Conservation (phyloP, 2,329 filamentous ascomycete species). For the Fusarium paranaense region DNA sequence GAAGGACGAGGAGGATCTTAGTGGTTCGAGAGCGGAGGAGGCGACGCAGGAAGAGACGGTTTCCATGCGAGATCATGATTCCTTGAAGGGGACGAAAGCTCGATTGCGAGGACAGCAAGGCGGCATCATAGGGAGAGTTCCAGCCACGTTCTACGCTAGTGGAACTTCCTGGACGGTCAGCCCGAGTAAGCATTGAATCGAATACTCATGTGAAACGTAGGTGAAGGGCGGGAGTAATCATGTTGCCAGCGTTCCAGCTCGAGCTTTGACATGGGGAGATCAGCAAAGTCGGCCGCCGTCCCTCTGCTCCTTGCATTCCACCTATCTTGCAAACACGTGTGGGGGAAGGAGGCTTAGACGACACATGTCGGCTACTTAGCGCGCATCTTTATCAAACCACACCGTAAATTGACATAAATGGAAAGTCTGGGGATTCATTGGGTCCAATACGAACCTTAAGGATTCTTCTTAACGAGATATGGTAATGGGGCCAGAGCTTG, state of each 20-base stretch:
- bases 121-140: constrained; percentile 34
- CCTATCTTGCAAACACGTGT: neutral
- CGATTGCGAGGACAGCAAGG: constrained; percentile 31
- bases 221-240: neutral
- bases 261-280: neutral
- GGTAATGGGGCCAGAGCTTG: neutral
- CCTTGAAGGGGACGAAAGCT: constrained; percentile 19
- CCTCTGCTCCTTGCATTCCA: neutral
- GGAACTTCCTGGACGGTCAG: neutral
- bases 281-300: neutral
- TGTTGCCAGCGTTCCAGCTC: neutral
- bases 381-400: neutral
- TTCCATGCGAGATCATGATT: constrained; percentile 48
- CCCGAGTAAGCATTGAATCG: neutral
- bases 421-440: neutral
- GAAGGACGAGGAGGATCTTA: constrained; percentile 50
- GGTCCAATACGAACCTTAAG: neutral
- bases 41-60: constrained; percentile 52
- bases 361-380: neutral
- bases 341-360: neutral
- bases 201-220: neutral
- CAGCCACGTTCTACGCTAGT: neutral
- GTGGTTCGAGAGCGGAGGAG: constrained; percentile 51
- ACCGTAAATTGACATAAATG: neutral
- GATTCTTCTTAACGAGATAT: neutral